phyloP scores from a whole-genome alignment of 371 early-diverging fungal genomes.

The Mucor indicus region DNA sequence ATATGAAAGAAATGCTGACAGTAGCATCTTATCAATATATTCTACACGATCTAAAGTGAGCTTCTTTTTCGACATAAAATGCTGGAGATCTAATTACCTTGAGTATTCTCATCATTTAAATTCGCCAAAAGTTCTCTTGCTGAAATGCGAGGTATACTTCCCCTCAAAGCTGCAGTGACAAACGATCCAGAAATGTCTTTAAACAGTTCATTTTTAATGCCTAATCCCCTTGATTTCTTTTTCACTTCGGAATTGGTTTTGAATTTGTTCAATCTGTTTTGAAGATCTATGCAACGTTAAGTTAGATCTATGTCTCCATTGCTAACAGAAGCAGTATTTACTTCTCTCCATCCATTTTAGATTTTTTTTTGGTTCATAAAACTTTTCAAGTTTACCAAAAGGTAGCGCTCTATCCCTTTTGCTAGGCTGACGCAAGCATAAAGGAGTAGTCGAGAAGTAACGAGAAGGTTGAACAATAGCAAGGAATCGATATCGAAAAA shows the following conservation, averaged over 20 bases:
- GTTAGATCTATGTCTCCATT: too few species aligned
- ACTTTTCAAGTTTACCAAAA: too few species aligned
- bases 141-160: conserved; percentile 14
- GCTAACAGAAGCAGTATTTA: background rate
- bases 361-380: too few species aligned
- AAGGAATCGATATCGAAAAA: too few species aligned
- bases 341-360: conserved; percentile 2
- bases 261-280: conserved; percentile 3
- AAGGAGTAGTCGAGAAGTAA: too few species aligned
- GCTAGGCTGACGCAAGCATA: too few species aligned
- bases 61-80: background rate
- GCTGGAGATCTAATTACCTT: conserved; percentile 5
- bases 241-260: conserved; percentile 11
- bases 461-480: too few species aligned
- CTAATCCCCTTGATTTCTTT: conserved; percentile 20
- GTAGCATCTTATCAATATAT: conserved; percentile 27
- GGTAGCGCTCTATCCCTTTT: too few species aligned
- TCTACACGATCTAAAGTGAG: conserved; percentile 5
- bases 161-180: conserved; percentile 14
- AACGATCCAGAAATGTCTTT: conserved; percentile 16
- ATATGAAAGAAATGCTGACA: conserved; percentile 33
- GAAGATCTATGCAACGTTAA: background rate
- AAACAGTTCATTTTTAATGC: conserved; percentile 21
- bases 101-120: conserved; percentile 3
- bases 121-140: background rate